Percentiles rank a stretch among this genome's conserved stretches.
Evolutionary conservation across 805 yeast genomes (phyloP).

Genomic region (Yarrowia porcina): DNA sequence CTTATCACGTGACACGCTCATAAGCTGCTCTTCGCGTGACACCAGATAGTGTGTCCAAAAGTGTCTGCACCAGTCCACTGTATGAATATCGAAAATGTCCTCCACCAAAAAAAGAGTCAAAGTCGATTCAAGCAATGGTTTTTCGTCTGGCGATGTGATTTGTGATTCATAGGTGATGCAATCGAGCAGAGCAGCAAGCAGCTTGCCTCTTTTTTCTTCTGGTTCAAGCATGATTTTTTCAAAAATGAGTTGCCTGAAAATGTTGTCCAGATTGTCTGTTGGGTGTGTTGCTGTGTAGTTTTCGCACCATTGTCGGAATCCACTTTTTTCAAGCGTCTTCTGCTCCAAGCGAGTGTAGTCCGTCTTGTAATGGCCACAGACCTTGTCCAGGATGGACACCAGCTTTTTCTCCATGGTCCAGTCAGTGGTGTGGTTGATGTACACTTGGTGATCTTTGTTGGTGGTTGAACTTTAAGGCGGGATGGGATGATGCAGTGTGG

Average conservation of each 20-base stretch:
- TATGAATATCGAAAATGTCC: slow-evolving; percentile 37
- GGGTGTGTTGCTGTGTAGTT: background rate
- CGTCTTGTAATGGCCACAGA: slow-evolving; percentile 1
- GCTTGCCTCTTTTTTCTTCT: background rate
- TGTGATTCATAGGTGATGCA: slow-evolving; percentile 5
- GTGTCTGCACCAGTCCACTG: slow-evolving; percentile 38
- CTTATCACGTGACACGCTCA: background rate
- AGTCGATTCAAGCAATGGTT: slow-evolving; percentile 28
- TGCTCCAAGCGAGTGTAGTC: slow-evolving; percentile 9
- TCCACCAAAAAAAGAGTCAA: slow-evolving; percentile 35
- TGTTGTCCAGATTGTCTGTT: slow-evolving; percentile 9
- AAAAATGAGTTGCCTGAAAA: background rate
- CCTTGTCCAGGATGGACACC: background rate
- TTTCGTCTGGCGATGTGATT: background rate
- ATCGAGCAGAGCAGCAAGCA: background rate
- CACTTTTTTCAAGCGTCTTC: background rate
- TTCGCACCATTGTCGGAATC: slow-evolving; percentile 12
- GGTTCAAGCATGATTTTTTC: background rate
- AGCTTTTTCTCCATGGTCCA: background rate
- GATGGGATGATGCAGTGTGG: too few species aligned
- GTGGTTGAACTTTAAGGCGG: slow-evolving; percentile 13
- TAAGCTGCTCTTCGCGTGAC: slow-evolving; percentile 31
- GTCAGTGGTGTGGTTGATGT: background rate
- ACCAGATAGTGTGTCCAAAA: slow-evolving; percentile 39
- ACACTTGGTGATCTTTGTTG: background rate